Conservation (phyloP, 306 rosid species). For the Prunus persica region Prunus_persica_NCBIv2 NC_034015.1:14479001-14479500, state of each 20-base stretch:
- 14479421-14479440: conserved; percentile 31
- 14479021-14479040: too few species aligned
- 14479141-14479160: too few species aligned
- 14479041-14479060: too few species aligned
- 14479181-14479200: fast-evolving
- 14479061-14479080: too few species aligned
- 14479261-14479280: conserved; percentile 26
- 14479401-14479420: not conserved
- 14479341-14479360: too few species aligned
- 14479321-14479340: conserved; percentile 33
- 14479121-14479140: too few species aligned
- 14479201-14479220: not conserved
- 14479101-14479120: too few species aligned
- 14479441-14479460: conserved; percentile 39
- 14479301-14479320: conserved; percentile 50
- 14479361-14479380: too few species aligned
- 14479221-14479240: not conserved
- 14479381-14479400: too few species aligned
- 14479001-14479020: too few species aligned
- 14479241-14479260: not conserved
- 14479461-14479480: conserved; percentile 47
- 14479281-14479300: conserved; percentile 24
- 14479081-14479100: too few species aligned
- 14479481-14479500: conserved; percentile 39
- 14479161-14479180: too few species aligned